Base-by-base conservation (phyloP, 1,284 basidiomycete species). In the Moesziomyces antarcticus region DNA sequence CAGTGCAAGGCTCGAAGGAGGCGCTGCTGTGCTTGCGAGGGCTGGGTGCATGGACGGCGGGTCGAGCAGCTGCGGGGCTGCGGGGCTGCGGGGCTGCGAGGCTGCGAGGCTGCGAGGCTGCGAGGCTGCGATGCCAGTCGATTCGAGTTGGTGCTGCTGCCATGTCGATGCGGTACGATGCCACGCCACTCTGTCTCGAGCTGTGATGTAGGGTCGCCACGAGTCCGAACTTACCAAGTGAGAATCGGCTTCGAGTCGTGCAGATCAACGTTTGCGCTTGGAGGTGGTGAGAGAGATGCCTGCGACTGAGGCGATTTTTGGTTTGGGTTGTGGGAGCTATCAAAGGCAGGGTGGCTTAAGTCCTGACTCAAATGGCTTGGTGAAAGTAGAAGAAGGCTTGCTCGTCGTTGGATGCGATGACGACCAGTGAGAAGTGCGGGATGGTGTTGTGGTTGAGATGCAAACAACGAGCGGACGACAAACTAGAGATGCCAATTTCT, bases 261-360 rank as follows among this genome's bases (percentile, higher is more conserved):
- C 37, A 27, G 14, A 37, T 27, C 30, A 35, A 16, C 35, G 35
- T 35, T 35, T 16, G 35, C 16, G 35, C 54, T 67, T 46, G 54
- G 37, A 50, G 49, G 50, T 61, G 49, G 57, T 16, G 35, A 35
- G 35, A 11, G 41, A 46, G 53, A 43, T 61, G 54, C 54, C 53
- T 50, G 21, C 22, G 22, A 13, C 33, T 41, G 54, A 59, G 65
- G 55, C 59, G 50, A 56, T 53, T 68, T 68, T 68, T 33, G 51
- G 50, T 35, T 56, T 44, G 50, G 5, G 51, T 40, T 37, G 44
- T 14, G 51, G 50, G 30, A 18, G 40, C 47, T 44, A 40, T 33
- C 65, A 53, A 25, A 68, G 58, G n/a, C 65, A 68, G 65, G 59
- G 48, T 68, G 65, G 65, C 65, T 68, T 68, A 68, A 50, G 65